Evolutionary conservation across 768 basidiomycete species (phyloP).

Genomic region (Tulasnella sp.): DNA sequence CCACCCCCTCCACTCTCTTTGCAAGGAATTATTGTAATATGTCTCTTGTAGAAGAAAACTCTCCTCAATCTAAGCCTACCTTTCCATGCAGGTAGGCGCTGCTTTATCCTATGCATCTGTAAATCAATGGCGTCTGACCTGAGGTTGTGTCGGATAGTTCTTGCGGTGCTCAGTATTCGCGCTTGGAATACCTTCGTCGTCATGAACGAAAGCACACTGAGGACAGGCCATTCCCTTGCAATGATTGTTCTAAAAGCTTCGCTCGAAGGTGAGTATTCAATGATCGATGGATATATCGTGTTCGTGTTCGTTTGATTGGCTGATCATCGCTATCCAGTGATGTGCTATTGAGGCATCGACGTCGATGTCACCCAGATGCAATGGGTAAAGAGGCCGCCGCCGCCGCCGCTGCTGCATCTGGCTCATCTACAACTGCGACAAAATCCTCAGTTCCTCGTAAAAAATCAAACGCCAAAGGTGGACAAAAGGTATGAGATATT

Average conservation of each 20-base stretch:
- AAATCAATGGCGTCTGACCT: too few relatives aligned
- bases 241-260: conserved; percentile 27
- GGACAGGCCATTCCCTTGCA: conserved; percentile 27
- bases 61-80: too few relatives aligned
- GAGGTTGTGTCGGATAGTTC: too few relatives aligned
- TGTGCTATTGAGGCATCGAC: conserved; percentile 27
- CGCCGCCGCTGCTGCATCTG: conserved; percentile 6
- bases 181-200: conserved; percentile 29
- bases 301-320: too few relatives aligned
- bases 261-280: conserved; percentile 26
- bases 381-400: conserved; percentile 6
- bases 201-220: conserved; percentile 30
- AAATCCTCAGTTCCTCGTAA: too few relatives aligned
- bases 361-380: conserved; percentile 25
- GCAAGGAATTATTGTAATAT: too few relatives aligned
- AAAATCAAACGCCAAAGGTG: neutral
- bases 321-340: conserved; percentile 21
- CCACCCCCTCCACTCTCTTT: too few relatives aligned
- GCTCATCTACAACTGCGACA: neutral
- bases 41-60: too few relatives aligned
- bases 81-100: too few relatives aligned
- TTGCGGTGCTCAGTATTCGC: conserved; percentile 24
- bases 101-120: too few relatives aligned
- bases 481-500: neutral
- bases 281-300: too few relatives aligned